A percentile compares a stretch with the other conserved stretches of the same genome.
These are phyloP conservation scores for Jimgerdemannia flammicorona DNA, from an alignment of 192 early-diverging fungal genomes.

Conservation along the genomic window DNA sequence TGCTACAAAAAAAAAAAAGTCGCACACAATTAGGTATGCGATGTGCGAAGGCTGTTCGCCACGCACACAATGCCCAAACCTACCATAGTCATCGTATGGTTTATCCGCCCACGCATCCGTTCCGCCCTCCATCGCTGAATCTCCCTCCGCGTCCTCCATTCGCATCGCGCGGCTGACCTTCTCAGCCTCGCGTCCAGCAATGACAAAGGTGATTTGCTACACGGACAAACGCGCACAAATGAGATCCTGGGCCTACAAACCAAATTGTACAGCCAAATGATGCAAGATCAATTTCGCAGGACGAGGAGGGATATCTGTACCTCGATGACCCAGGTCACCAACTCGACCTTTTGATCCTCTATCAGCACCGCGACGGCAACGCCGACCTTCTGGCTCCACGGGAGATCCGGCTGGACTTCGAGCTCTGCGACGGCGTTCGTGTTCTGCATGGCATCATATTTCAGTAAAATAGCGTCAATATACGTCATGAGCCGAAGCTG, in stretches of 20 bases:
- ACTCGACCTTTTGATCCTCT: conserved; percentile 28
- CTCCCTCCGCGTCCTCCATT: conserved; percentile 30
- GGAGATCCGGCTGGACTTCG: conserved; percentile 24
- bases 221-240: background rate
- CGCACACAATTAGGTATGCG: background rate
- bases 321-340: conserved; percentile 41
- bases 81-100: conserved; percentile 23
- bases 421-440: conserved; percentile 13
- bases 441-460: conserved; percentile 1
- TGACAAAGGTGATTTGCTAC: conserved; percentile 37
- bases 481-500: no score
- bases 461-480: background rate
- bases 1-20: conserved; percentile 6
- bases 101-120: background rate
- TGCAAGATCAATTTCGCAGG: background rate
- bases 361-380: conserved; percentile 42
- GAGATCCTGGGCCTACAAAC: no score
- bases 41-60: background rate
- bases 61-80: background rate
- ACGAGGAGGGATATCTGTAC: conserved; percentile 9
- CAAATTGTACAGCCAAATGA: background rate
- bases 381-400: conserved; percentile 44
- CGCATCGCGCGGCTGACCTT: conserved; percentile 12
- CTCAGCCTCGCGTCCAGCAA: conserved; percentile 26
- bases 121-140: no score